Conservation (phyloP, 176 grass and related monocot genomes). For the Triticum timopheevii region DNA sequence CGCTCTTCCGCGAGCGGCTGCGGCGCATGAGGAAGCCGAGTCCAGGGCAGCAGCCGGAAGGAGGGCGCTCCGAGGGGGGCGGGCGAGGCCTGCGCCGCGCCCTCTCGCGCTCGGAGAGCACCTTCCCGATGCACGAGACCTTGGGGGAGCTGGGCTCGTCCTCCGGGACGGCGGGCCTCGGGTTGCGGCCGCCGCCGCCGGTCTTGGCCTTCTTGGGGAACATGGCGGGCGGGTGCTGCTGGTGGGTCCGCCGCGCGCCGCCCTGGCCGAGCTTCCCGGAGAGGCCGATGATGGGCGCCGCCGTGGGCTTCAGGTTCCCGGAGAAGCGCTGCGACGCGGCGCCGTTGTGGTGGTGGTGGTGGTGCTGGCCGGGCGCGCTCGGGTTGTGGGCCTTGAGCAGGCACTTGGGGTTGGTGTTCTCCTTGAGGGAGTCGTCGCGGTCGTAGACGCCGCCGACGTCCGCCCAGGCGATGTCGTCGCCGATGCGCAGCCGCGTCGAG, state of each 20-base stretch:
- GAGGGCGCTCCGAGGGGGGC: neutral
- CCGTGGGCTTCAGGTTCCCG: constrained; percentile 64
- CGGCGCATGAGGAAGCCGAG: constrained; percentile 44
- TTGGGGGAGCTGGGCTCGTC: constrained; percentile 71
- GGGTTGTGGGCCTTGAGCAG: constrained; percentile 39
- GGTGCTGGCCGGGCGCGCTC: neutral
- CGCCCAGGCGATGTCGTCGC: constrained; percentile 64
- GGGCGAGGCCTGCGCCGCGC: constrained; percentile 6
- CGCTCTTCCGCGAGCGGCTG: constrained; percentile 33
- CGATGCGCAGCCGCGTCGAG: constrained; percentile 45
- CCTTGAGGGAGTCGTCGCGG: constrained; percentile 89
- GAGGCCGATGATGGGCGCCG: constrained; percentile 68
- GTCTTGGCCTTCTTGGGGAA: constrained; percentile 68
- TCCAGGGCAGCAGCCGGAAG: constrained; percentile 53
- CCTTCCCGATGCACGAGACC: constrained; percentile 94
- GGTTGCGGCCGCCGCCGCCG: constrained; percentile 44
- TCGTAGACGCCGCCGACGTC: constrained; percentile 73
- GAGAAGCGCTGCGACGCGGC: constrained; percentile 80
- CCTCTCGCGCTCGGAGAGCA: constrained; percentile 59
- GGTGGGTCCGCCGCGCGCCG: constrained; percentile 18
- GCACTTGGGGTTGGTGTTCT: constrained; percentile 96
- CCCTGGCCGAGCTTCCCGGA: constrained; percentile 52
- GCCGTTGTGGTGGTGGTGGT: neutral
- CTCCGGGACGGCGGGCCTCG: constrained; percentile 58
- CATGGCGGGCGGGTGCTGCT: constrained; percentile 46